Conservation (phyloP, 169 alveolate genomes). For the Plasmodium gallinaceum region DNA sequence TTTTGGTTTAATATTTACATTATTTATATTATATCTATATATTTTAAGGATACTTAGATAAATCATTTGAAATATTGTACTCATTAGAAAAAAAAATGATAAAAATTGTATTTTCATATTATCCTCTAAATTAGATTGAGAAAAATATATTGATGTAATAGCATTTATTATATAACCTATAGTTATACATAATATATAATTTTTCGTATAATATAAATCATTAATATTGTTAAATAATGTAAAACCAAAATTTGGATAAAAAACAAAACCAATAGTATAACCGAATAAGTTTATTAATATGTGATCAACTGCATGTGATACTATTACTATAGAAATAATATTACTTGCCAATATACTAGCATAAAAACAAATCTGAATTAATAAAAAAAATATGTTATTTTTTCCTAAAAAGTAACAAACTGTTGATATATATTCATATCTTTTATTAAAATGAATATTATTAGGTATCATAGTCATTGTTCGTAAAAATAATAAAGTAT, state of each 20-base stretch:
- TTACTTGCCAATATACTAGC: constrained; percentile 81
- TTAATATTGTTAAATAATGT: constrained; percentile 16
- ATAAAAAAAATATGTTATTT: constrained; percentile 76
- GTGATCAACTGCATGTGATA: constrained; percentile 83
- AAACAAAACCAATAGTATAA: constrained; percentile 80
- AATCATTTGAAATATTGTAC: constrained; percentile 78
- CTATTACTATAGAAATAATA: constrained; percentile 79
- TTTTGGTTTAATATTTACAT: not conserved
- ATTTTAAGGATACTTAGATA: constrained; percentile 48
- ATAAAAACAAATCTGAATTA: constrained; percentile 80
- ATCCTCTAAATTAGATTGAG: constrained; percentile 83
- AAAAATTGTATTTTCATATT: constrained; percentile 82
- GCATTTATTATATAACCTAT: constrained; percentile 84
- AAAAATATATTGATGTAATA: constrained; percentile 77
- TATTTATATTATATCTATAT: constrained; percentile 36
- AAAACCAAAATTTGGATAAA: constrained; percentile 70
- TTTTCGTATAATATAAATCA: constrained; percentile 40
- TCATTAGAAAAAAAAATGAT: constrained; percentile 82
- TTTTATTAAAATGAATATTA: constrained; percentile 84
- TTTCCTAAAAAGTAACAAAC: constrained; percentile 84
- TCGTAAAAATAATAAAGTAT: constrained; percentile 83
- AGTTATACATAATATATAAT: constrained; percentile 79
- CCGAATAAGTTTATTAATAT: constrained; percentile 80
- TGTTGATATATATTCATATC: constrained; percentile 84
- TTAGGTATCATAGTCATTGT: constrained; percentile 87